Evolutionary conservation across 2,329 filamentous ascomycete genomes (phyloP).

Genomic region (Nannizziopsis arthrosporioides): DNA sequence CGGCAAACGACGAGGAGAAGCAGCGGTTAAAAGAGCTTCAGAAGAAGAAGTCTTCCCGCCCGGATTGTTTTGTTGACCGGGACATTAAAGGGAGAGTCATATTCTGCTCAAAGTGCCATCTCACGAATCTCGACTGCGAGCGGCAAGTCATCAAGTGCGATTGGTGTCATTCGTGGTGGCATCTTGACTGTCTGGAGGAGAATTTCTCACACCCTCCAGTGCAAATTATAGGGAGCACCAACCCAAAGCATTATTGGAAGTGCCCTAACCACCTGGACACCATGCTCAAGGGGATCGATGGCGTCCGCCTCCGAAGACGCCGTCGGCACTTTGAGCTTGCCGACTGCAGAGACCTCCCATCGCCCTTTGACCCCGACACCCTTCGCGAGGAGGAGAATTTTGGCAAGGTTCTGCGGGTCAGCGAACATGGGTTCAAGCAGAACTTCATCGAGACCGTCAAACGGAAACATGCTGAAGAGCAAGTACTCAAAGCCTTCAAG

Average conservation of each 20-base stretch:
- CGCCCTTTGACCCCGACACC: slow-evolving; percentile 42
- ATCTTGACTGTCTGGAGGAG: slow-evolving; percentile 82
- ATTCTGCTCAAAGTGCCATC: slow-evolving; percentile 64
- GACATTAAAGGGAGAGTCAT: slow-evolving; percentile 64
- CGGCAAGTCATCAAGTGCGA: slow-evolving; percentile 72
- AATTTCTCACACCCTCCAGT: slow-evolving; percentile 69
- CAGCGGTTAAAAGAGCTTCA: too few species aligned
- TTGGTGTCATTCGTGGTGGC: slow-evolving; percentile 70
- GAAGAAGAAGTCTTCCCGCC: slow-evolving; percentile 45
- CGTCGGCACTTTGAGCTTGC: slow-evolving; percentile 45
- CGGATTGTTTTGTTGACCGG: slow-evolving; percentile 25
- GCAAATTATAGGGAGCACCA: slow-evolving; percentile 35
- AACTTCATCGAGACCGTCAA: slow-evolving; percentile 60
- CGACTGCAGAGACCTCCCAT: slow-evolving; percentile 53
- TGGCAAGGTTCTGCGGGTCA: slow-evolving; percentile 54
- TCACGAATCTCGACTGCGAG: slow-evolving; percentile 44
- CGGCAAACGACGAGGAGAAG: too few species aligned
- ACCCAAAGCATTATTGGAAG: slow-evolving; percentile 61
- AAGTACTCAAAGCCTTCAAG: slow-evolving; percentile 7
- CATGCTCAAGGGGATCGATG: slow-evolving; percentile 42
- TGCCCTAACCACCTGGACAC: slow-evolving; percentile 81
- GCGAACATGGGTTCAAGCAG: slow-evolving; percentile 52
- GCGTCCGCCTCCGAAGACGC: slow-evolving; percentile 14
- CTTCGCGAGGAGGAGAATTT: slow-evolving; percentile 45
- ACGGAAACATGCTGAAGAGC: slow-evolving; percentile 17